Evolutionary conservation across 257 asterid genomes (phyloP).

Genomic region (Handroanthus guayacan): DNA sequence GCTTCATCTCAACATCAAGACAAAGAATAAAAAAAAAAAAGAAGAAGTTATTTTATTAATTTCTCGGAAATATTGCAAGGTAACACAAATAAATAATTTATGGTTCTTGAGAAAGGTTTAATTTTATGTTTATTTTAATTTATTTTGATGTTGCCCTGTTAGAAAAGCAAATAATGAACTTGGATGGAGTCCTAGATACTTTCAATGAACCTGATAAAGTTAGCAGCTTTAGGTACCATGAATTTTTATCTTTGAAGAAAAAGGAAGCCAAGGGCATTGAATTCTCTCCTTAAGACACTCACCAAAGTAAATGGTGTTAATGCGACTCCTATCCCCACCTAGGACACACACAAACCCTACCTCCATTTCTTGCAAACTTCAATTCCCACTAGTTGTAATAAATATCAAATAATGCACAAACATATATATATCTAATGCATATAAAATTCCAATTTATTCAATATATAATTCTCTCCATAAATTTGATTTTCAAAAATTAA

Average conservation of each 20-base stretch:
- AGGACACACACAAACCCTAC: constrained; percentile 16
- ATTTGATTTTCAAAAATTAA: no score
- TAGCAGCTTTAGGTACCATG: constrained; percentile 51
- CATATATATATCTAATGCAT: neutral
- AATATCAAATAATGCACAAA: neutral
- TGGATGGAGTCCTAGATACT: constrained; percentile 51
- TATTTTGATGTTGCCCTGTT: neutral
- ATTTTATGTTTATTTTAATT: neutral
- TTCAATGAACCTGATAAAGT: constrained; percentile 51
- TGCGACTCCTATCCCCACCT: constrained; percentile 38
- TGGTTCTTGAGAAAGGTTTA: neutral
- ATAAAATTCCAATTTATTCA: no score
- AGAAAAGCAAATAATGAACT: constrained; percentile 41
- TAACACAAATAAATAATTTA: neutral
- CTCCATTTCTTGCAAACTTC: no score
- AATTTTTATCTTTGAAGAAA: constrained; percentile 45
- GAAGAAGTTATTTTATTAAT: no score
- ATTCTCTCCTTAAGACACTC: constrained; percentile 45
- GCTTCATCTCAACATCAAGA: no score
- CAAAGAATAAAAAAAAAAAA: no score
- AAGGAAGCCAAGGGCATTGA: constrained; percentile 53
- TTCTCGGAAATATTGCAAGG: no score
- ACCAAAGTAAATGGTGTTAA: constrained; percentile 24
- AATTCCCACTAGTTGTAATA: no score
- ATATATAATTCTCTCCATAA: no score